Evolutionary conservation across 495 filamentous ascomycete genomes (phyloP), one percentile per base, ranked within the genome.

Genomic region (Peziza echinospora): DNA sequence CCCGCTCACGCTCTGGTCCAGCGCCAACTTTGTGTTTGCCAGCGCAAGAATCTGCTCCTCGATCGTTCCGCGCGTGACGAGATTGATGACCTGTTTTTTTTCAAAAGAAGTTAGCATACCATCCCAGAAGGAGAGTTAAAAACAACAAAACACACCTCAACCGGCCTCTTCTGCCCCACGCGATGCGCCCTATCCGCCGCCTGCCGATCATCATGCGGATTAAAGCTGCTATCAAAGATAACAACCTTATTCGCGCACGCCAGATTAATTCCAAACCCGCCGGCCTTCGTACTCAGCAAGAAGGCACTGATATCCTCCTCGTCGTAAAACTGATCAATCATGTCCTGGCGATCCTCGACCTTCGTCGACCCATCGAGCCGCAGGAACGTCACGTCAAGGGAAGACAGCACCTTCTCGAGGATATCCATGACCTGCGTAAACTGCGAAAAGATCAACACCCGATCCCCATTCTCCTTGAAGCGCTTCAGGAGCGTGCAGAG

Each of bases 171-270:
- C 61, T 97, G 89, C 1, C 89, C 91, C 9, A 97, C 82, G 3
- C 89, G 76, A 64, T 97, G 89, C 1, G 89, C 89, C 17, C 89
- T 80, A 58, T 97, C 94, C 63, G 93, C 86, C 0, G 89, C 89
- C 60, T 97, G 89, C 1, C 89, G 71, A 57, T 97, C 89, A 47
- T 94, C 85, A 60, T 97, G 89, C 0, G 89, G 89, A 54, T 97
- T 97, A 63, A 96, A 94, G 24, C 73, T 78, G 44, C 80, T 82
- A 62, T 97, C 89, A 57, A 96, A 94, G 56, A 97, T 87, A 60
- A 97, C 73, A 49, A 97, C 86, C 66, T 93, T 94, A 64, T 96
- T 96, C 2, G 89, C 91, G 37, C 77, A 82, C 10, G 84, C 83
- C 25, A 97, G 61, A 62, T 97, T 97, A 64, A 97, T 92, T 13